Conservation (phyloP, 139 green algal genomes). For the Spirogloea muscicola region DNA sequence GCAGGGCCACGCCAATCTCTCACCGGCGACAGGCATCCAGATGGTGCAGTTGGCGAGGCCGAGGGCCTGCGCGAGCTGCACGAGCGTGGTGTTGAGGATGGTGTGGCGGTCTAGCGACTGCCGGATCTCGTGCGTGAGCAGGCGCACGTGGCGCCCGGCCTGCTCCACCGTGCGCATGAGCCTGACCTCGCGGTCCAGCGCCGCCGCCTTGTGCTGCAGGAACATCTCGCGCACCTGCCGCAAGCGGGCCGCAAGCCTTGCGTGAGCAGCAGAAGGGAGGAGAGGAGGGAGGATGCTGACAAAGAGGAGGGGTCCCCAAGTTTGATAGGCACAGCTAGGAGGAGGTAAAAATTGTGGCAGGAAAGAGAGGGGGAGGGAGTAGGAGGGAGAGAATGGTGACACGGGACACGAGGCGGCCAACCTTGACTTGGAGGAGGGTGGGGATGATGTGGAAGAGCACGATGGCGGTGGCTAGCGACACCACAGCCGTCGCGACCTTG, state of each 20-base stretch:
- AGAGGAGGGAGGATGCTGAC: no score
- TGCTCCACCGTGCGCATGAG: conserved; percentile 20
- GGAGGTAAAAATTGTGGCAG: no score
- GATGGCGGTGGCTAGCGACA: background rate
- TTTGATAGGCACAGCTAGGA: no score
- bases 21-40: conserved; percentile 26
- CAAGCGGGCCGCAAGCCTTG: no score
- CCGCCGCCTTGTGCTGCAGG: conserved; percentile 31
- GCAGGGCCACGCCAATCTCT: no score
- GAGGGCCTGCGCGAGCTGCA: conserved; percentile 21
- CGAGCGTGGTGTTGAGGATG: conserved; percentile 33
- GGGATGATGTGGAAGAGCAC: conserved; percentile 1
- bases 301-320: no score
- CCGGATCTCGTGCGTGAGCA: conserved; percentile 40
- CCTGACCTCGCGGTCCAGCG: conserved; percentile 27
- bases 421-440: background rate
- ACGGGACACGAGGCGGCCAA: no score
- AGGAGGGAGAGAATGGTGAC: no score
- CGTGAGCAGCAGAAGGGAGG: no score
- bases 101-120: conserved; percentile 28
- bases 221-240: conserved; percentile 38
- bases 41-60: conserved; percentile 35
- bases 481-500: background rate
- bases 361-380: no score
- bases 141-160: conserved; percentile 35